Percentiles rank a stretch among this genome's conserved stretches.
Conservation (phyloP, 495 filamentous ascomycete genomes). For the Coniosporium apollinis region DNA sequence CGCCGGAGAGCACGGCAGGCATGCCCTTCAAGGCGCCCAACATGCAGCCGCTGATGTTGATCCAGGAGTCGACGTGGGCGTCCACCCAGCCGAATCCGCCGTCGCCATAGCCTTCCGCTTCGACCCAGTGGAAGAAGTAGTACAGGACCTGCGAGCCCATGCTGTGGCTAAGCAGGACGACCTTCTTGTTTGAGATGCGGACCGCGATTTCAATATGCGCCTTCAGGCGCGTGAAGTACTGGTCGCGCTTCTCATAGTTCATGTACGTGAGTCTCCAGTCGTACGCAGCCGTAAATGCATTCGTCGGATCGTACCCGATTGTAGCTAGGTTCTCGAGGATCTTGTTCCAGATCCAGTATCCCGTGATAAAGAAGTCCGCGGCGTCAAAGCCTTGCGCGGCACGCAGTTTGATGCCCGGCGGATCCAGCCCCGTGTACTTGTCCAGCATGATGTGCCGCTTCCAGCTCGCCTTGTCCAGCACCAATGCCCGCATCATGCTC, state of each 20-base stretch:
- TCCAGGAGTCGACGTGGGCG: slow-evolving; percentile 76
- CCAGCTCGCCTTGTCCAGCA: slow-evolving; percentile 85
- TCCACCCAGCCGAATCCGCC: slow-evolving; percentile 87
- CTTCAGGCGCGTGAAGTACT: slow-evolving; percentile 83
- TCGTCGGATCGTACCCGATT: slow-evolving; percentile 91
- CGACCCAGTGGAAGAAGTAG: slow-evolving; percentile 98
- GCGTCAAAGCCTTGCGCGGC: slow-evolving; percentile 96
- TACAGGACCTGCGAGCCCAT: slow-evolving; percentile 94
- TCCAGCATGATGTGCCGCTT: slow-evolving; percentile 96
- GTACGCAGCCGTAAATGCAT: slow-evolving; percentile 88
- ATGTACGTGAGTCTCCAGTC: slow-evolving; percentile 92
- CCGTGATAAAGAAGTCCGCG: slow-evolving; percentile 85
- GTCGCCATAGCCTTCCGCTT: slow-evolving; percentile 56
- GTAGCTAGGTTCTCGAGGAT: slow-evolving; percentile 91
- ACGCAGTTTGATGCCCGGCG: slow-evolving; percentile 78
- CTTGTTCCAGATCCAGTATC: slow-evolving; percentile 99
- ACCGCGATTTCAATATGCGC: slow-evolving; percentile 74
- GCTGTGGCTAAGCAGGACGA: slow-evolving; percentile 78
- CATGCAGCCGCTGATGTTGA: slow-evolving; percentile 97
- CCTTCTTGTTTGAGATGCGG: slow-evolving; percentile 52
- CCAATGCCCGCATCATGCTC: slow-evolving; percentile 93
- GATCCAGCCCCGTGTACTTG: slow-evolving; percentile 77
- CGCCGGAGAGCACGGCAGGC: slow-evolving; percentile 79
- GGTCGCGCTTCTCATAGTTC: slow-evolving; percentile 77
- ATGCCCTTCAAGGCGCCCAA: slow-evolving; percentile 85